Conservation (phyloP, 495 filamentous ascomycete genomes). For the Hyaloscypha bicolor region DNA sequence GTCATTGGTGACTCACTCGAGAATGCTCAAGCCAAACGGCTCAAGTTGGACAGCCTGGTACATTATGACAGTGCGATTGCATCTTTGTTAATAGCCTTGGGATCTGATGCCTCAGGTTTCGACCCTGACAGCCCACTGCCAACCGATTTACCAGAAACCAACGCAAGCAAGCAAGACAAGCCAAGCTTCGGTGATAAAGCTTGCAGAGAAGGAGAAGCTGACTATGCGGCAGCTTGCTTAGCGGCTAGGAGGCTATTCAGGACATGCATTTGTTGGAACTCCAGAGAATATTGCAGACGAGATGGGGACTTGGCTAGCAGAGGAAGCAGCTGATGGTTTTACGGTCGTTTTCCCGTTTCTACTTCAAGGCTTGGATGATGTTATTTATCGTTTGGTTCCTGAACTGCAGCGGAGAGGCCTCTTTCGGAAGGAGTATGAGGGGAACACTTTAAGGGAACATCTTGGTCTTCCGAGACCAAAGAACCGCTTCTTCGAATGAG, state of each 20-base stretch:
- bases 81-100: constrained; percentile 27
- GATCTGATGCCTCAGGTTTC: constrained; percentile 53
- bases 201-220: constrained; percentile 26
- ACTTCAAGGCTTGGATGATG: constrained; percentile 62
- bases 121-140: constrained; percentile 39
- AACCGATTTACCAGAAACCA: constrained; percentile 49
- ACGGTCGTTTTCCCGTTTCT: constrained; percentile 41
- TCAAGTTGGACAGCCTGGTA: constrained; percentile 53
- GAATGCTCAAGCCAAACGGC: constrained; percentile 52
- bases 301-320: constrained; percentile 61
- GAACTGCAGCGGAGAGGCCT: constrained; percentile 58
- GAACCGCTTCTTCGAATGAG: constrained; percentile 49
- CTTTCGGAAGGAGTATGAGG: constrained; percentile 52
- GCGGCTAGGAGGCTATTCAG: constrained; percentile 51
- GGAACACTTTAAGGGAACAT: constrained; percentile 55
- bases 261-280: constrained; percentile 57
- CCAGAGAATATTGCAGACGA: constrained; percentile 59
- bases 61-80: constrained; percentile 32
- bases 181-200: constrained; percentile 45
- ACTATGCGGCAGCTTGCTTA: constrained; percentile 63
- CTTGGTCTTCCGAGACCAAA: constrained; percentile 48
- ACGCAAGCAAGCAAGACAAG: constrained; percentile 37
- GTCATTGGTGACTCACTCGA: constrained; percentile 57
- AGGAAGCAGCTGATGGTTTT: constrained; percentile 36
- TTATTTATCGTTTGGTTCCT: constrained; percentile 62